These are phyloP conservation scores for Volvox reticuliferus DNA, from an alignment of 139 green algal genomes.

Conservation along the genomic window DNA sequence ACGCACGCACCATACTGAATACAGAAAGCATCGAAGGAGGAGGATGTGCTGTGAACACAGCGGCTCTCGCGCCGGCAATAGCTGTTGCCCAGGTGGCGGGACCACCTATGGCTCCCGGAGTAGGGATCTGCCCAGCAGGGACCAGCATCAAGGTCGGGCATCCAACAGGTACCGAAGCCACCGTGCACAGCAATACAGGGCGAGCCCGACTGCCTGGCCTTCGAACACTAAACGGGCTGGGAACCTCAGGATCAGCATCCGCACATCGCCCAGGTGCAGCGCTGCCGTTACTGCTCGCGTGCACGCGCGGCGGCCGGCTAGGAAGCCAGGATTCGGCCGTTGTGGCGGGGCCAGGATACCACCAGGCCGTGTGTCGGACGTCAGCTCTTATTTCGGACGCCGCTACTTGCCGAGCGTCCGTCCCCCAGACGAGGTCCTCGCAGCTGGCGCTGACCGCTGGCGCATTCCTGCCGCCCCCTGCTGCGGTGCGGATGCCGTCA, in stretches of 20 bases:
- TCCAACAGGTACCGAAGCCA: not conserved
- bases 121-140: too few species aligned
- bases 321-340: not conserved
- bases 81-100: not conserved
- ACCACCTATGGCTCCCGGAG: not conserved
- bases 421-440: too few species aligned
- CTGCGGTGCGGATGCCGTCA: too few species aligned
- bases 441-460: not conserved
- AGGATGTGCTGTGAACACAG: not conserved
- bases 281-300: not conserved
- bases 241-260: not conserved
- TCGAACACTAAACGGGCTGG: not conserved
- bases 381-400: not conserved
- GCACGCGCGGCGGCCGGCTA: not conserved
- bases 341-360: not conserved
- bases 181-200: not conserved
- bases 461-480: not conserved
- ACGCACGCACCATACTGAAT: not conserved
- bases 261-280: not conserved
- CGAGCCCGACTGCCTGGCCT: not conserved
- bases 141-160: not conserved
- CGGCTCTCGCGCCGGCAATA: not conserved
- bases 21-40: not conserved
- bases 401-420: not conserved
- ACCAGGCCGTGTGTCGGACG: not conserved